Conservation (phyloP, 2,329 filamentous ascomycete species). For the Scytalidium lignicola region DNA sequence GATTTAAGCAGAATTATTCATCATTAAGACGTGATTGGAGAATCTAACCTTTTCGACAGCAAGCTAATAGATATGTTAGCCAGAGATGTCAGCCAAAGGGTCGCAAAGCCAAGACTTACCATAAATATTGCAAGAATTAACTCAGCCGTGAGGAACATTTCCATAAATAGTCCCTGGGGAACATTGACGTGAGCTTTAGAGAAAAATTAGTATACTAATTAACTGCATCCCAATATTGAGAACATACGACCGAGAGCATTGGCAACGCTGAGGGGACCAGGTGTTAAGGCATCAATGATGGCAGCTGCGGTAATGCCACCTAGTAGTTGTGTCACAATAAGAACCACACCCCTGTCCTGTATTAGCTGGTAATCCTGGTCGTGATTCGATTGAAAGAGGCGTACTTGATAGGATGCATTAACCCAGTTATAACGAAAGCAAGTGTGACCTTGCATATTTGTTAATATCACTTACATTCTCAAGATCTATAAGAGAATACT, state of each 20-base stretch:
- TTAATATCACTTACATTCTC: neutral
- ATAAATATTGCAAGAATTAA: slow-evolving; percentile 43
- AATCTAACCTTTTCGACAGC: slow-evolving; percentile 2
- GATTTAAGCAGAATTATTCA: neutral
- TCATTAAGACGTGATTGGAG: slow-evolving; percentile 26
- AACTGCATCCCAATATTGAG: neutral
- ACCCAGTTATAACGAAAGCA: neutral
- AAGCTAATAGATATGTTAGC: neutral
- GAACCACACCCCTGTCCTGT: slow-evolving; percentile 12
- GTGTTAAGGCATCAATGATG: slow-evolving; percentile 35
- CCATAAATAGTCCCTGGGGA: slow-evolving; percentile 41
- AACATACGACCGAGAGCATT: slow-evolving; percentile 29
- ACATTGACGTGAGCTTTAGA: slow-evolving; percentile 9
- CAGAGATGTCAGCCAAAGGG: neutral
- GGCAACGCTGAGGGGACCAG: slow-evolving; percentile 35
- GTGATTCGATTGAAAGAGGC: too few relatives aligned
- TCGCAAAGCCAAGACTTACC: slow-evolving; percentile 26
- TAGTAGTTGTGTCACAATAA: slow-evolving; percentile 26
- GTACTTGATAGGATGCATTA: neutral
- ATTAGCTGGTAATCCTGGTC: too few relatives aligned
- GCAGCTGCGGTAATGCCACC: slow-evolving; percentile 30
- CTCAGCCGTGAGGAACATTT: slow-evolving; percentile 40
- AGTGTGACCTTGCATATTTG: neutral
- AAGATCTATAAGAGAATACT: neutral
- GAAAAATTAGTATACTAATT: neutral